These are phyloP conservation scores for Fulvia fulva DNA, from an alignment of 2,329 filamentous ascomycete species.

Conservation along the genomic window DNA sequence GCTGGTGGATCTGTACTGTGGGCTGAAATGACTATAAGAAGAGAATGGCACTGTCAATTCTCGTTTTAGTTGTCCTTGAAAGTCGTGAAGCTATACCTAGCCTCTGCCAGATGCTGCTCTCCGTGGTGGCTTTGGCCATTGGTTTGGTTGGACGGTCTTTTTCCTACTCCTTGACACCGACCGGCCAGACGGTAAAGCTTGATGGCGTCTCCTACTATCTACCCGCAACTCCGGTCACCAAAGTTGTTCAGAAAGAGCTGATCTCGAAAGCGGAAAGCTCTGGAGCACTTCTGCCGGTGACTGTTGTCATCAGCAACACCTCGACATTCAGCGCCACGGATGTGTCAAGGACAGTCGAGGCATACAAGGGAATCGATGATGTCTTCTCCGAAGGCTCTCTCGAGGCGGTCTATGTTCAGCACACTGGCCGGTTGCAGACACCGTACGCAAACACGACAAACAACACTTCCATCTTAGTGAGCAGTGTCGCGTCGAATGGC, in stretches of 20 bases:
- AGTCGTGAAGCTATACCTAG: too few species aligned
- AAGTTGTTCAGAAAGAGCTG: constrained; percentile 20
- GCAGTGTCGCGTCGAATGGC: constrained; percentile 16
- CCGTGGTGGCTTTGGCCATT: background rate
- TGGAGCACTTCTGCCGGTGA: constrained; percentile 36
- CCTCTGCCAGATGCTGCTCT: background rate
- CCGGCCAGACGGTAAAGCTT: constrained; percentile 40
- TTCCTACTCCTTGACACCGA: constrained; percentile 24
- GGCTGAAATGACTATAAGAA: background rate
- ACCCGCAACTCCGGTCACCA: constrained; percentile 36
- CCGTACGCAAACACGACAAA: constrained; percentile 17
- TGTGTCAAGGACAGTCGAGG: constrained; percentile 26
- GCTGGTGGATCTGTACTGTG: too few species aligned
- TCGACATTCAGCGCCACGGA: constrained; percentile 22
- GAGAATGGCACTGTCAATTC: too few species aligned
- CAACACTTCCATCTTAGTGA: constrained; percentile 16
- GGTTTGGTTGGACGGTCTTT: background rate
- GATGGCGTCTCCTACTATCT: constrained; percentile 41
- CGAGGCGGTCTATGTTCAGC: constrained; percentile 30
- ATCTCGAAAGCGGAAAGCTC: constrained; percentile 12
- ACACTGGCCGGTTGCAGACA: too few species aligned
- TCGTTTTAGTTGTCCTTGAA: too few species aligned
- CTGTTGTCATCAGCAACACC: constrained; percentile 34
- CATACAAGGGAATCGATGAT: constrained; percentile 37
- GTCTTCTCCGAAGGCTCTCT: constrained; percentile 41